Conservation (phyloP, 176 grass and related monocot genomes). For the Areca catechu region DNA sequence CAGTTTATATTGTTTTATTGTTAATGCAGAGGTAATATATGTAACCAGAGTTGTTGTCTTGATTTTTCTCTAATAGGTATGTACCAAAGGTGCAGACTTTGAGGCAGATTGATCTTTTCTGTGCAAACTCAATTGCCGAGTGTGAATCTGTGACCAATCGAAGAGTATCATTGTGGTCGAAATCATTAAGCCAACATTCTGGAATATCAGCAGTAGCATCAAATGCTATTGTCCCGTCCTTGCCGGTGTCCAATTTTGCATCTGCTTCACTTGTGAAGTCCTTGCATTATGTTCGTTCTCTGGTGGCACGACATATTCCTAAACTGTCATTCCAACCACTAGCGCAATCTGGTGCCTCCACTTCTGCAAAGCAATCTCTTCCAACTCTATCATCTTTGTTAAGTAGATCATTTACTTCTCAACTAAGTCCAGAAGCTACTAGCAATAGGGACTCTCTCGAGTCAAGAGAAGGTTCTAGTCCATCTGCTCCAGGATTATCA, state of each 20-base stretch:
- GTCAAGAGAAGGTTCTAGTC: conserved; percentile 41
- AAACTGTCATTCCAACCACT: conserved; percentile 81
- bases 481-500: conserved; percentile 44
- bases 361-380: conserved; percentile 61
- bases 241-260: conserved; percentile 54
- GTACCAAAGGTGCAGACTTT: conserved; percentile 77
- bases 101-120: conserved; percentile 87
- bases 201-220: conserved; percentile 33
- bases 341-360: conserved; percentile 24
- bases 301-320: conserved; percentile 84
- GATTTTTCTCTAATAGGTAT: conserved; percentile 43
- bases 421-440: conserved; percentile 56
- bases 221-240: conserved; percentile 38
- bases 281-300: conserved; percentile 84
- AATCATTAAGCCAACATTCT: conserved; percentile 23
- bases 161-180: conserved; percentile 26
- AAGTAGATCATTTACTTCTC: conserved; percentile 61
- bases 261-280: conserved; percentile 87
- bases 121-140: conserved; percentile 72
- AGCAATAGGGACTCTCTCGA: conserved; percentile 51
- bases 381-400: conserved; percentile 58
- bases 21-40: too few species aligned
- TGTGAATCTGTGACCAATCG: conserved; percentile 56
- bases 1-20: too few species aligned
- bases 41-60: not conserved